These are phyloP conservation scores for Gossypium rotundifolium DNA, from an alignment of 345 rosid species.

Conservation along the genomic window DNA sequence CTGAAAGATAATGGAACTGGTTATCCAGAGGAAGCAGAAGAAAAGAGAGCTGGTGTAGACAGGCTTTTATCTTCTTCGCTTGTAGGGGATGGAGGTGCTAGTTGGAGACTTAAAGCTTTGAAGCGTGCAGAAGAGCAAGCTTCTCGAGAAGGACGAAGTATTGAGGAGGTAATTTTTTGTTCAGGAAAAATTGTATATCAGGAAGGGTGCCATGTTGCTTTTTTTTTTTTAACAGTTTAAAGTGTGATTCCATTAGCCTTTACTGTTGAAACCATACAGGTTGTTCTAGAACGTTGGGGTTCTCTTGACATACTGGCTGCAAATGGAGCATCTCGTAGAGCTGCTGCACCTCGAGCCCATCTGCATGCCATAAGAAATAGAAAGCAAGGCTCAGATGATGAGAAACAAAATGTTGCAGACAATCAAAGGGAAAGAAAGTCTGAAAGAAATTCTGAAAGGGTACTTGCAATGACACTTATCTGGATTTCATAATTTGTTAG, in stretches of 20 bases:
- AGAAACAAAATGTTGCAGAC: constrained; percentile 18
- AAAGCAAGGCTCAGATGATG: constrained; percentile 35
- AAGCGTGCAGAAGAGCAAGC: constrained; percentile 93
- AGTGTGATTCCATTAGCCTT: constrained; percentile 14
- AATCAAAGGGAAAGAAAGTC: constrained; percentile 31
- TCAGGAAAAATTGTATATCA: not conserved
- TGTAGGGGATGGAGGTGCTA: constrained; percentile 95
- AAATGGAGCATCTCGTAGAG: constrained; percentile 56
- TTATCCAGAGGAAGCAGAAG: constrained; percentile 67
- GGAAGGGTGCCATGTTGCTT: not conserved
- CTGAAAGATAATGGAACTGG: constrained; percentile 68
- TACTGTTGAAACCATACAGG: constrained; percentile 38
- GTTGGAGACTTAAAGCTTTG: constrained; percentile 90
- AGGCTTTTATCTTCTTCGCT: constrained; percentile 46
- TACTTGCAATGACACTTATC: constrained; percentile 16
- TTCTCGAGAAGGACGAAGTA: constrained; percentile 65
- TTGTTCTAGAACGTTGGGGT: constrained; percentile 73
- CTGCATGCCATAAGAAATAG: constrained; percentile 69
- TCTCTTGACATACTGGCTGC: constrained; percentile 74
- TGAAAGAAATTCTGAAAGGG: constrained; percentile 43
- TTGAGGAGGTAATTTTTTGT: constrained; percentile 45
- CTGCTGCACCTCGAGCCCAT: constrained; percentile 89
- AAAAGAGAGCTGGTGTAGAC: constrained; percentile 30
- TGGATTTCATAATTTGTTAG: not conserved
- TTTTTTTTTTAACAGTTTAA: not conserved